Conservation (phyloP, 306 rosid genomes). For the Mucuna pruriens region DNA sequence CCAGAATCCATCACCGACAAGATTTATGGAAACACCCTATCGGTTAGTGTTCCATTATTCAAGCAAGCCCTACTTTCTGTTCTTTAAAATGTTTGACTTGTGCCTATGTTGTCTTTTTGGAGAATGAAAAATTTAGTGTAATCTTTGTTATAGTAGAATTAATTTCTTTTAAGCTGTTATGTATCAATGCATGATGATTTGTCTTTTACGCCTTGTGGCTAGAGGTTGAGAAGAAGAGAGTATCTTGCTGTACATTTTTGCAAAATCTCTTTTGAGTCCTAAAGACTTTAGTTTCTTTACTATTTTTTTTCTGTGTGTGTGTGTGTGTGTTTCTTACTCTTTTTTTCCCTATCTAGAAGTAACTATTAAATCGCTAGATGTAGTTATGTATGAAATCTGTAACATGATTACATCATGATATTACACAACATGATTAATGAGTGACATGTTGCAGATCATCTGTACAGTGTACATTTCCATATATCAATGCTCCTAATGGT, state of each 20-base stretch:
- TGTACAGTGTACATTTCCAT: background rate
- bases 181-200: background rate
- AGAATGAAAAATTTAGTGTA: background rate
- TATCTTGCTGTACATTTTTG: background rate
- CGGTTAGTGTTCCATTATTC: constrained; percentile 63
- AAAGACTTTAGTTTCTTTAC: background rate
- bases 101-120: constrained; percentile 27
- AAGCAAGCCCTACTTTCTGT: constrained; percentile 9
- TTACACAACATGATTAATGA: background rate
- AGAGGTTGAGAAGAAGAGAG: background rate
- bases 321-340: no score
- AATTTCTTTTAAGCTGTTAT: background rate
- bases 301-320: background rate
- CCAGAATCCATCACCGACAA: constrained; percentile 98
- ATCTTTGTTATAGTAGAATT: background rate
- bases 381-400: background rate
- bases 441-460: background rate
- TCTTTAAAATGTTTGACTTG: constrained; percentile 18
- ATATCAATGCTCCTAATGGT: background rate
- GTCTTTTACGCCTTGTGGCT: background rate
- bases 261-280: constrained; percentile 5
- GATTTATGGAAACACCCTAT: constrained; percentile 94
- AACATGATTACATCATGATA: background rate
- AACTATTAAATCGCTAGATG: background rate
- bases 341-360: background rate